phyloP scores from a whole-genome alignment of 2,329 filamentous ascomycete species.

The Arthrinium phaeospermum region DNA sequence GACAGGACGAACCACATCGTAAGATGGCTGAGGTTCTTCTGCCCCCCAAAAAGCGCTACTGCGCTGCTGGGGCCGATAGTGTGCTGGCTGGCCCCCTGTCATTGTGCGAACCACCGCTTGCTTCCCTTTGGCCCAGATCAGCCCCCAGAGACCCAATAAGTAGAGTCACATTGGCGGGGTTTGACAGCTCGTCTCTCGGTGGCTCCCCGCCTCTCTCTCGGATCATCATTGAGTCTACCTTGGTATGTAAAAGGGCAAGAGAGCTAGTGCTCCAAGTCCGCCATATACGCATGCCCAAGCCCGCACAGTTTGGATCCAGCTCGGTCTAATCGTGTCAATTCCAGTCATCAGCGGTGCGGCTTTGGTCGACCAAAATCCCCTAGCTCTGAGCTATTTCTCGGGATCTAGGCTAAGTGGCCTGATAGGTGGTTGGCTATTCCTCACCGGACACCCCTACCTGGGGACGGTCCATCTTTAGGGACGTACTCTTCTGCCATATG shows the following conservation, averaged over 20 bases:
- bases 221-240: conserved; percentile 10
- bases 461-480: background rate
- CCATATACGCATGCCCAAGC: background rate
- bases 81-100: background rate
- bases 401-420: background rate
- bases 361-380: background rate
- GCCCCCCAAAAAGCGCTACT: background rate
- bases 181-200: conserved; percentile 8
- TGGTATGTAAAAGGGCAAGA: background rate
- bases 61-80: conserved; percentile 2
- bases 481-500: background rate
- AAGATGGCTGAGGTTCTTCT: conserved; percentile 13
- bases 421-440: background rate
- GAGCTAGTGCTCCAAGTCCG: background rate
- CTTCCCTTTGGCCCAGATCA: conserved; percentile 7
- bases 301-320: background rate
- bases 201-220: conserved; percentile 3
- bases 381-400: conserved; percentile 13
- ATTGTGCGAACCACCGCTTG: background rate
- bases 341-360: background rate
- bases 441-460: background rate
- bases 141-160: background rate
- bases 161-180: conserved; percentile 15
- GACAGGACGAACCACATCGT: conserved; percentile 8
- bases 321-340: background rate